Base-by-base conservation (phyloP, 2,329 filamentous ascomycete species). In the Gyromitra esculenta region DNA sequence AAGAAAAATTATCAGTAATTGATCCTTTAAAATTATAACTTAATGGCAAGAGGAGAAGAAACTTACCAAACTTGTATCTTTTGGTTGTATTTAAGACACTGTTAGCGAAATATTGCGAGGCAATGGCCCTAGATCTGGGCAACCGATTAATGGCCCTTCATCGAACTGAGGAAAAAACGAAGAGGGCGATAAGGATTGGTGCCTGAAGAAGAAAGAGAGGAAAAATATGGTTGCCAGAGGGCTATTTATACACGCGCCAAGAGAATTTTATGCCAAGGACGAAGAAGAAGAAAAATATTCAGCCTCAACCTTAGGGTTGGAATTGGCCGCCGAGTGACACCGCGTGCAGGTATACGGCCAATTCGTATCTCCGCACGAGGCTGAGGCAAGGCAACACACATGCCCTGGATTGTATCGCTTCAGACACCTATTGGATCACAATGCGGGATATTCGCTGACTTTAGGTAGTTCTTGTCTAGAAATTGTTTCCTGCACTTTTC, bases 41-140 rank as follows among this genome's bases (percentile, higher is more conserved):
- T 4, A 21, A 9, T 6, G 48, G 35, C 45, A 11, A 31, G 25
- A 21, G 21, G 41, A 13, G 31, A 35, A 21, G 37, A 31, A 56
- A 70, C 71, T 9, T 77, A 77, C 75, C 75, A 77, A 77, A 77
- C 75, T 70, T 77, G 72, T 77, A 77, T 66, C 73, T 74, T 71
- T 66, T 77, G 70, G 65, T 52, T 64, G 57, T 54, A 69, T 65
- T 69, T 75, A 60, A 77, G 70, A 77, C 74, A 78, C 65, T 77
- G 77, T 78, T 77, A 78, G 77, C 77, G 77, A 78, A 77, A 78
- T 77, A 69, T 78, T 77, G 77, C 75, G 66, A 77, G 69, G 77
- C 75, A 71, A 73, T 67, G 65, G 75, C 75, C 73, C 77, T 77
- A 67, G 15, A 70, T 78, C 77, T 78, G 41, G 70, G 75, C 77